Base-by-base conservation (phyloP, 2,329 filamentous ascomycete species). In the Penicillium concentricum region DNA sequence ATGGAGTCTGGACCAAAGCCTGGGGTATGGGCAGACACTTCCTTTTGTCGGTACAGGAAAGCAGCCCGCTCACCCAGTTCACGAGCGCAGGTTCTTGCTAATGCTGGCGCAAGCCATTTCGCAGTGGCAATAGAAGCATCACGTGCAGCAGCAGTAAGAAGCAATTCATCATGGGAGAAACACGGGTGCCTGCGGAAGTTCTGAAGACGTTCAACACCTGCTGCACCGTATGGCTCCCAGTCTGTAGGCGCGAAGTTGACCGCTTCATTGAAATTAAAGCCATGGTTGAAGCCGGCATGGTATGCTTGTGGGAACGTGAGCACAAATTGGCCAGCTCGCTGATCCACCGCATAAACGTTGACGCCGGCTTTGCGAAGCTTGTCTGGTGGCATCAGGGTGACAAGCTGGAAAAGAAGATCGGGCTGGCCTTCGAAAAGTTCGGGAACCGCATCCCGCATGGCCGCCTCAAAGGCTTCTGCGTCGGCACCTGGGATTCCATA, bases 241-340 rank as follows among this genome's bases (percentile, higher is more conserved):
- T 99, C 94, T 28, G 81, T 82, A 0, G 94, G 94, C 0, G 94
- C 94, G 76, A 99, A 99, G 71, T 99, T 99, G 65, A 99, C 94
- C 5, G 94, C 94, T 73, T 99, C 94, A 66, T 99, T 99, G 75
- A 97, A 96, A 71, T 99, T 99, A 79, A 99, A 99, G 0, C 90
- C 94, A 67, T 99, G 94, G 68, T 99, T 99, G 78, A 99, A 99
- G 0, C 94, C 94, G 6, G 94, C 93, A 72, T 99, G 94, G 67
- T 97, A 99, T 0, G 94, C 94, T 72, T 96, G 90, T 0, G 94
- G 94, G 67, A 97, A 99, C 0, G 94, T 99, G 61, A 99, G 87
- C 61, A 99, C 92, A 62, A 99, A 91, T 70, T 99, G 92, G 5
- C 94, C 94, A 28, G 94, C 94, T 65, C 93, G 85, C 73, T 99